A percentile compares a stretch with the other conserved stretches of the same genome.
Conservation (phyloP, 331 rosid genomes). For the Phaseolus coccineus region DNA sequence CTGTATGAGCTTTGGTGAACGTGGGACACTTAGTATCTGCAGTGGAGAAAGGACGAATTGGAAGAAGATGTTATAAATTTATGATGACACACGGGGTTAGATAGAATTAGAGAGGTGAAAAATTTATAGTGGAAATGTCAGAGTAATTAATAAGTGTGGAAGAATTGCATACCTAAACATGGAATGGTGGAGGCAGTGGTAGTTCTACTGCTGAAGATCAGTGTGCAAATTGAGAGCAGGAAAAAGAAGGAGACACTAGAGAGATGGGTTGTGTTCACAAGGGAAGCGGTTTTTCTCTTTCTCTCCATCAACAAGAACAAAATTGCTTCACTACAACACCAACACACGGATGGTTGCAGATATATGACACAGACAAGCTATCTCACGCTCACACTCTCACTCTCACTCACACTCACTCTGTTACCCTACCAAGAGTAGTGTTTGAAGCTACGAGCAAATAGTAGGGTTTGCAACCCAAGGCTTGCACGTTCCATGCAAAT, state of each 20-base stretch:
- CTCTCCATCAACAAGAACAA: conserved; percentile 71
- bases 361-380: conserved; percentile 31
- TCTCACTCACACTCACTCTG: conserved; percentile 17
- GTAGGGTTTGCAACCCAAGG: conserved; percentile 43
- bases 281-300: conserved; percentile 49
- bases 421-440: conserved; percentile 45
- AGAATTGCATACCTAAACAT: conserved; percentile 58
- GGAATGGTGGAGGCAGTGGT: conserved; percentile 44
- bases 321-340: conserved; percentile 15
- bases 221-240: conserved; percentile 52
- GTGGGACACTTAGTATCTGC: conserved; percentile 59
- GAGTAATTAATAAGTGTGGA: neutral
- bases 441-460: conserved; percentile 46
- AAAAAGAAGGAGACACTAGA: conserved; percentile 51
- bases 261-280: conserved; percentile 41
- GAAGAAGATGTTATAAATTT: conserved; percentile 21
- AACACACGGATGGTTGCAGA: conserved; percentile 39
- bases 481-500: conserved; percentile 57
- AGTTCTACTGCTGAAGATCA: conserved; percentile 37
- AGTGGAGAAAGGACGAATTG: conserved; percentile 30
- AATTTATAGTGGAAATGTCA: conserved; percentile 13
- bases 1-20: conserved; percentile 45
- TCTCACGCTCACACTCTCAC: conserved; percentile 1
- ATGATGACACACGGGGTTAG: neutral
- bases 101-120: neutral